Percentiles rank a stretch among this genome's conserved stretches.
phyloP scores from a whole-genome alignment of 768 basidiomycete genomes.

The Fibroporia radiculosa region DNA sequence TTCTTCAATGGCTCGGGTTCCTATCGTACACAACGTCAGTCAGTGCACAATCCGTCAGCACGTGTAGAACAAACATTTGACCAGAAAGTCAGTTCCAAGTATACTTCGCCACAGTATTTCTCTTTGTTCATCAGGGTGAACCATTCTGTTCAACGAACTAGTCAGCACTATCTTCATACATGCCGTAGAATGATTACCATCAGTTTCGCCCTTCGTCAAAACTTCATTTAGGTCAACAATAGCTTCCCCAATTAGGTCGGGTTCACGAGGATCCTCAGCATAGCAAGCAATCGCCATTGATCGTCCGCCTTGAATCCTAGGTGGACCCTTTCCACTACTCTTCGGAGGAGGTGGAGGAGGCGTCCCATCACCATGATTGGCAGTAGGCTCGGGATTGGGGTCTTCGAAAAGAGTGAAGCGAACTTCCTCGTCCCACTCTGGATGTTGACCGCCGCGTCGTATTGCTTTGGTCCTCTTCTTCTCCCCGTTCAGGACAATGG shows the following conservation, averaged over 20 bases:
- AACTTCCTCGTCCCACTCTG: slow-evolving; percentile 98
- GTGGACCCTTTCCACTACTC: slow-evolving; percentile 36
- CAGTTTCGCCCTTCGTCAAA: slow-evolving; percentile 91
- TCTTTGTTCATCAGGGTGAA: slow-evolving; percentile 85
- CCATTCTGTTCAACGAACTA: slow-evolving; percentile 63
- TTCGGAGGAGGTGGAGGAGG: slow-evolving; percentile 67
- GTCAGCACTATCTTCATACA: slow-evolving; percentile 5
- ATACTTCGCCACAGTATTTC: slow-evolving; percentile 92
- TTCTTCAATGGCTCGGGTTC: slow-evolving; percentile 77
- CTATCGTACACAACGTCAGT: slow-evolving; percentile 27
- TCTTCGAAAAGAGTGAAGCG: slow-evolving; percentile 88
- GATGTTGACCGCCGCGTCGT: slow-evolving; percentile 95
- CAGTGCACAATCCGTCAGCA: not conserved
- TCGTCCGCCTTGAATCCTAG: slow-evolving; percentile 62
- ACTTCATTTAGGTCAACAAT: slow-evolving; percentile 85
- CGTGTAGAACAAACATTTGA: slow-evolving; percentile 58
- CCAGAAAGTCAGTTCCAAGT: slow-evolving; percentile 95
- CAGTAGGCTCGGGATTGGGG: slow-evolving; percentile 28
- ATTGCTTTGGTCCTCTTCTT: slow-evolving; percentile 88
- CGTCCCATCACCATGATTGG: slow-evolving; percentile 21
- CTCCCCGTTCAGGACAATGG: slow-evolving; percentile 70
- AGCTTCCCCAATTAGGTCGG: slow-evolving; percentile 90
- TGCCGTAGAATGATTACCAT: slow-evolving; percentile 53
- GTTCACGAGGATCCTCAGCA: slow-evolving; percentile 93
- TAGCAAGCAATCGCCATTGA: slow-evolving; percentile 80